Evolutionary conservation across 148 eudicot genomes (phyloP), one percentile per base, ranked within the genome.

Genomic region (Talinum fruticosum): DNA sequence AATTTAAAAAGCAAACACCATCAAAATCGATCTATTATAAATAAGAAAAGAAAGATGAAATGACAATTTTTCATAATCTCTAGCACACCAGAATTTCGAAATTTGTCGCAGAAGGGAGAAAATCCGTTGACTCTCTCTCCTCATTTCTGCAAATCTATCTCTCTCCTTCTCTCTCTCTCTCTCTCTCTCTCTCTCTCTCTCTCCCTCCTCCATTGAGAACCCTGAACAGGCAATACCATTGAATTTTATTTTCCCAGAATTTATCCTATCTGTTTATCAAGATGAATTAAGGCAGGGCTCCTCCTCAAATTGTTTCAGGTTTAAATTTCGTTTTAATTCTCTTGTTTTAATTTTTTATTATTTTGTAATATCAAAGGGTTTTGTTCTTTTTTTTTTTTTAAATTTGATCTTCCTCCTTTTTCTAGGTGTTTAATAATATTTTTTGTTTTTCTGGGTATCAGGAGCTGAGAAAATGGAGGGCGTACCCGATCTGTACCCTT

Each of bases 401-500:
- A n/a, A n/a, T n/a, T n/a, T n/a, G n/a, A 41, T 41, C 12, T 41
- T 41, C 7, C 47, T 41, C 26, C 14, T 54, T 24, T 1, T 51
- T 35, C 6, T 34, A 15, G 35, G 13, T 13, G 33, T 6, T 30
- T 44, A 10, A 32, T 32, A 1, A 18, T 2, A 45, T 6, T 18
- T 29, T 28, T 67, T 28, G 2, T 78, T 6, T 72, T 14, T 44
- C 6, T 45, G 67, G 62, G 36, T 57, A 26, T 62, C 14, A 62
- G 66, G 66, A 62, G 66, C 34, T 62, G 66, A 62, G 66, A 62
- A 62, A 62, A 62, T 62, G 66, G 33, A 28, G 34, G 66, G 18
- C 4, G 66, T 62, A 28, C 34, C 33, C 18, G 75, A 83, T 74
- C 74, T 88, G 6, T 88, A 86, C 74, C 88, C 89, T 34, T 78